phyloP scores from a whole-genome alignment of 352 stramenopile genomes.

The Phytophthora ohioensis region DNA sequence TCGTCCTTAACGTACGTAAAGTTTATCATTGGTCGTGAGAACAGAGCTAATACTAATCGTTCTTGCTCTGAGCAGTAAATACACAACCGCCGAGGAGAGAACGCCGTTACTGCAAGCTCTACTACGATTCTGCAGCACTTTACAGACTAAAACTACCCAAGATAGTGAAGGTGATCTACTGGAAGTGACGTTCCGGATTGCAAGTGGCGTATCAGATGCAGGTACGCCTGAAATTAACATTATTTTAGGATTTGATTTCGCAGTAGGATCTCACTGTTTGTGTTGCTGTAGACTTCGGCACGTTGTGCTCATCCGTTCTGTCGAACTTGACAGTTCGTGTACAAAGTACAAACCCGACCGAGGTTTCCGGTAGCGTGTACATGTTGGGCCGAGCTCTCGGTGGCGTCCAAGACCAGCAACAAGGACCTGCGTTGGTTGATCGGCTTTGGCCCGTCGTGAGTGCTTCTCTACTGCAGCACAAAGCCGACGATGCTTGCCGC shows the following conservation, averaged over 20 bases:
- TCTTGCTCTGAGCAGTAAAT: slow-evolving; percentile 54
- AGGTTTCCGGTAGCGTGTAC: slow-evolving; percentile 44
- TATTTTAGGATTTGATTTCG: background rate
- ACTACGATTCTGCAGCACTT: slow-evolving; percentile 33
- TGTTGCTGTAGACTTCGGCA: slow-evolving; percentile 50
- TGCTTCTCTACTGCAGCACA: slow-evolving; percentile 44
- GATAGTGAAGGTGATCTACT: slow-evolving; percentile 60
- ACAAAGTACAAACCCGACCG: slow-evolving; percentile 38
- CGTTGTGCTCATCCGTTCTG: slow-evolving; percentile 63
- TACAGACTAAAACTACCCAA: slow-evolving; percentile 22
- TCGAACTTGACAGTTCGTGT: slow-evolving; percentile 40
- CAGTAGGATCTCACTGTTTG: slow-evolving; percentile 10
- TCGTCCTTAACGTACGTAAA: slow-evolving; percentile 58
- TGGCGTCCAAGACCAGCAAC: slow-evolving; percentile 45
- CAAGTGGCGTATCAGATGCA: slow-evolving; percentile 48
- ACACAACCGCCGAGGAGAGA: slow-evolving; percentile 65
- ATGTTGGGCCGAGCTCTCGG: slow-evolving; percentile 67
- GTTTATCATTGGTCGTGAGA: background rate
- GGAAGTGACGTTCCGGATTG: slow-evolving; percentile 69
- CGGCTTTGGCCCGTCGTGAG: slow-evolving; percentile 65
- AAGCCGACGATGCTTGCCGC: slow-evolving; percentile 39
- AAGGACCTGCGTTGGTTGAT: slow-evolving; percentile 44
- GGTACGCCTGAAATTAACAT: slow-evolving; percentile 42
- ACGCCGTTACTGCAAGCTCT: slow-evolving; percentile 48
- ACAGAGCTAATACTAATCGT: slow-evolving; percentile 3